phyloP scores from a whole-genome alignment of 176 grass and related monocot genomes.

The Bonia amplexicaulis region DNA sequence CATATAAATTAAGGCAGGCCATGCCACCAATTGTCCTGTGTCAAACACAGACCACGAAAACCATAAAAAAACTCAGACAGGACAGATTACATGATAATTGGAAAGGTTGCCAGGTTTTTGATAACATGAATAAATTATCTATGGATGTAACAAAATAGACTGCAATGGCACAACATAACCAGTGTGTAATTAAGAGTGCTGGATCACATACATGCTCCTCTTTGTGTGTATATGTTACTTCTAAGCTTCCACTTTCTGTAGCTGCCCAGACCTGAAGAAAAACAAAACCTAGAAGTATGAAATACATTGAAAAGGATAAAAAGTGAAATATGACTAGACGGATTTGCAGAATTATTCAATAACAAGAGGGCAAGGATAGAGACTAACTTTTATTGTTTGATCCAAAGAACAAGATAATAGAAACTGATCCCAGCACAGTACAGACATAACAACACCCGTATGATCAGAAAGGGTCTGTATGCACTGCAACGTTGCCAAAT shows the following conservation, averaged over 20 bases:
- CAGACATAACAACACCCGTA: slow-evolving; percentile 74
- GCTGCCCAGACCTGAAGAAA: slow-evolving; percentile 71
- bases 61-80: not conserved
- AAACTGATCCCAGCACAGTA: slow-evolving; percentile 97
- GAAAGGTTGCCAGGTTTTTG: not conserved
- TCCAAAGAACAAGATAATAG: slow-evolving; percentile 96
- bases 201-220: slow-evolving; percentile 71
- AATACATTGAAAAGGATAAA: not conserved
- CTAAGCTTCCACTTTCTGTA: slow-evolving; percentile 73
- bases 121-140: not conserved
- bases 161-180: slow-evolving; percentile 6
- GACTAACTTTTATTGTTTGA: slow-evolving; percentile 82
- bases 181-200: not conserved
- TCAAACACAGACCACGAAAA: not conserved
- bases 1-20: not conserved
- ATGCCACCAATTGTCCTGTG: not conserved
- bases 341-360: not conserved
- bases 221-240: slow-evolving; percentile 89
- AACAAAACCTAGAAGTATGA: slow-evolving; percentile 18
- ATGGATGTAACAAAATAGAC: not conserved
- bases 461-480: slow-evolving; percentile 91
- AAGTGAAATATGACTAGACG: not conserved
- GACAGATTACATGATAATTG: not conserved
- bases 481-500: slow-evolving; percentile 81
- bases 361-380: slow-evolving; percentile 6